Evolutionary conservation across 495 filamentous ascomycete species (phyloP).

Genomic region (Neurospora discreta): DNA sequence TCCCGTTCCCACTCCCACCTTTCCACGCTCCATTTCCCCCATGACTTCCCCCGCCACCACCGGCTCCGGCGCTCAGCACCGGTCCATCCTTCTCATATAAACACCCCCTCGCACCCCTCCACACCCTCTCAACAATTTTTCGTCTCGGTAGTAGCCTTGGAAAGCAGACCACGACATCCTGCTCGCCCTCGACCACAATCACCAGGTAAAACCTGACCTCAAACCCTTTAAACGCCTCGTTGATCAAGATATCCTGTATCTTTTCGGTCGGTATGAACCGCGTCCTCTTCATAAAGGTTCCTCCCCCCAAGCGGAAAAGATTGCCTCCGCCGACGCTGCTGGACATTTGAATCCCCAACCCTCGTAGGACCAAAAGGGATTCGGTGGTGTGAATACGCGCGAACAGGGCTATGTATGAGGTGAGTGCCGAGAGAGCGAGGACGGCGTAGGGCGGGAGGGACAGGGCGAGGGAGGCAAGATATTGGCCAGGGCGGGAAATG

Average conservation of each 20-base stretch:
- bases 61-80: background rate
- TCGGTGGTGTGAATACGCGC: slow-evolving; percentile 52
- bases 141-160: slow-evolving; percentile 64
- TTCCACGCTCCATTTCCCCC: background rate
- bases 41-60: slow-evolving; percentile 4
- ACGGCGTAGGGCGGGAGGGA: slow-evolving; percentile 25
- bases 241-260: slow-evolving; percentile 86
- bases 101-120: slow-evolving; percentile 66
- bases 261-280: slow-evolving; percentile 88
- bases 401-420: slow-evolving; percentile 24
- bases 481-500: slow-evolving; percentile 16
- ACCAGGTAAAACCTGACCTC: slow-evolving; percentile 83
- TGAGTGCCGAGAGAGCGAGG: slow-evolving; percentile 2
- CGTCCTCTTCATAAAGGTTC: slow-evolving; percentile 37
- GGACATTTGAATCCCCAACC: slow-evolving; percentile 78
- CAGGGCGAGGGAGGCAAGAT: slow-evolving; percentile 26
- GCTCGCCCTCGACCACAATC: slow-evolving; percentile 85
- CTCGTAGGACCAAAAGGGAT: slow-evolving; percentile 75
- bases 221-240: slow-evolving; percentile 91
- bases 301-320: slow-evolving; percentile 33
- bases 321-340: background rate
- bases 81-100: slow-evolving; percentile 52
- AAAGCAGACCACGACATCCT: slow-evolving; percentile 84
- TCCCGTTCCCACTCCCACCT: background rate
- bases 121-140: slow-evolving; percentile 69